Evolutionary conservation across 2,329 filamentous ascomycete species (phyloP).

Genomic region (Verticillium tricorpus): DNA sequence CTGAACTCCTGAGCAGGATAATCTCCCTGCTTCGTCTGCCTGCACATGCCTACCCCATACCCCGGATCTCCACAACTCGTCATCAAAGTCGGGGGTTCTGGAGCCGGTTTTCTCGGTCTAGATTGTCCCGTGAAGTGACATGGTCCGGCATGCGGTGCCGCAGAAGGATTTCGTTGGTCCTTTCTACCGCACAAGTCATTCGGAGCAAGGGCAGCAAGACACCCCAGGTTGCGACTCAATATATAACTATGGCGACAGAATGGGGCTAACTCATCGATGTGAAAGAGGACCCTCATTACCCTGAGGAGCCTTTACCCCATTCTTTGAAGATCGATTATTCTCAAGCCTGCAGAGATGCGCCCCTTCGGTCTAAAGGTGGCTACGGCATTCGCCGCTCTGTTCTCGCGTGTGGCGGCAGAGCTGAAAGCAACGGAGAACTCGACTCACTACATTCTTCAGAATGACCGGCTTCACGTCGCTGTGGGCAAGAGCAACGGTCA

Average conservation of each 20-base stretch:
- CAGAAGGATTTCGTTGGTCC: background rate
- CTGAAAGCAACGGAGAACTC: constrained; percentile 19
- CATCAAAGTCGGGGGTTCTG: background rate
- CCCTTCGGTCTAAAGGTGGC: background rate
- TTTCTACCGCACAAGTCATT: no score
- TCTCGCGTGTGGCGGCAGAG: background rate
- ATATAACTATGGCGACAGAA: no score
- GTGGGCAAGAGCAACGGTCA: constrained; percentile 30
- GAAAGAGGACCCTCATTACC: background rate
- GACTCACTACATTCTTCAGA: constrained; percentile 27
- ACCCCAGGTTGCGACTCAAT: no score
- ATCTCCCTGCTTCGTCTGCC: no score
- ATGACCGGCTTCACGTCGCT: constrained; percentile 30
- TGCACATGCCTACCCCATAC: background rate
- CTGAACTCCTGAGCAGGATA: no score
- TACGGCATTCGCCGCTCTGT: background rate
- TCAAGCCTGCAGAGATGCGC: background rate
- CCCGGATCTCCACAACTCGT: background rate
- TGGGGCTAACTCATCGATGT: no score
- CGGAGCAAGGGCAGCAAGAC: no score
- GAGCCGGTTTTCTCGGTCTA: background rate
- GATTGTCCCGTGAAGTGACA: background rate
- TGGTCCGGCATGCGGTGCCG: background rate
- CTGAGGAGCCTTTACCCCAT: background rate
- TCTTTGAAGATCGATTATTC: background rate